Percentiles rank a stretch among this genome's conserved stretches.
Evolutionary conservation across 2,329 filamentous ascomycete species (phyloP).

Genomic region (Phaeosphaeria sp.): DNA sequence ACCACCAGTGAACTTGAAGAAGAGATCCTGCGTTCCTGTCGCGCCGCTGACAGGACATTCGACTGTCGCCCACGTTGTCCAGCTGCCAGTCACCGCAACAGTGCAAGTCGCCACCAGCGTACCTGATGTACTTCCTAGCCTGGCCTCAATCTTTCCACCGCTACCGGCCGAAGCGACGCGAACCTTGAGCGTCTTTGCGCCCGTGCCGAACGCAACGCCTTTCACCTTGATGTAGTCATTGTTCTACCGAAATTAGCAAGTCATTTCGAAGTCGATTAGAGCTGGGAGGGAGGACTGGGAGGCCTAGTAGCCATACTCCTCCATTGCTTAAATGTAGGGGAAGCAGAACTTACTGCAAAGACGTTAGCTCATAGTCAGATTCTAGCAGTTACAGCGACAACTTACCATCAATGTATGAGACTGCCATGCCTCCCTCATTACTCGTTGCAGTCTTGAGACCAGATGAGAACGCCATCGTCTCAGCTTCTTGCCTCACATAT

Average conservation of each 20-base stretch:
- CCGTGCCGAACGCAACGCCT: constrained; percentile 19
- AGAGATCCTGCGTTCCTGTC: constrained; percentile 20
- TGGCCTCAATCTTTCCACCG: constrained; percentile 22
- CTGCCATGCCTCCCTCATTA: constrained; percentile 21
- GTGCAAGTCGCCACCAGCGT: constrained; percentile 20
- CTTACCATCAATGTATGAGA: constrained; percentile 16
- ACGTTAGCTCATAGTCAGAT: too few species aligned
- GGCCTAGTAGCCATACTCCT: too few species aligned
- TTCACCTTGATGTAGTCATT: constrained; percentile 23
- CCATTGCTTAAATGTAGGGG: too few species aligned
- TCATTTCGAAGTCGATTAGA: too few species aligned
- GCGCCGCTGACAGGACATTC: constrained; percentile 19
- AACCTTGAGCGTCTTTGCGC: constrained; percentile 18
- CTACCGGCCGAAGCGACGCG: constrained; percentile 14
- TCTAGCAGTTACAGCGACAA: too few species aligned
- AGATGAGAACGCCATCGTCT: constrained; percentile 17
- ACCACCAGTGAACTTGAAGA: constrained; percentile 16
- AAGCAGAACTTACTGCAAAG: too few species aligned
- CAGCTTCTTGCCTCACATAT: constrained; percentile 18
- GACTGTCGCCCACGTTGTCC: constrained; percentile 17
- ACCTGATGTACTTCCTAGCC: constrained; percentile 17
- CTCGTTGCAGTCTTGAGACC: constrained; percentile 19
- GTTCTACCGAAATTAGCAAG: too few species aligned
- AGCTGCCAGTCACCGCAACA: constrained; percentile 15
- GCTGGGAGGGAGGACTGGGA: too few species aligned